phyloP scores from a whole-genome alignment of 768 basidiomycete genomes.

The Astraeus odoratus region DNA sequence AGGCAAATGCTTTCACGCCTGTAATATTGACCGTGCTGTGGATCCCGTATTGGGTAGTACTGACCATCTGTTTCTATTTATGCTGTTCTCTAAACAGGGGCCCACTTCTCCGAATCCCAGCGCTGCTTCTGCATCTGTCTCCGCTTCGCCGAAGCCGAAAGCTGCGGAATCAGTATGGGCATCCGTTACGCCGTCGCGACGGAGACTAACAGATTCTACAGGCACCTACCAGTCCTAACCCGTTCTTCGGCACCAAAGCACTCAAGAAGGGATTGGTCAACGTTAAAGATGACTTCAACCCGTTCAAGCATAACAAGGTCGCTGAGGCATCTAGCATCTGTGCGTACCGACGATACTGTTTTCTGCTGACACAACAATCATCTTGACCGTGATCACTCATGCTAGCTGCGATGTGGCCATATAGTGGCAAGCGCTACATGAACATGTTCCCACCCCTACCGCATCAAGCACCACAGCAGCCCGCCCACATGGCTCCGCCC shows the following conservation, averaged over 20 bases:
- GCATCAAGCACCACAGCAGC: constrained; percentile 56
- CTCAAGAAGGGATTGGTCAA: constrained; percentile 76
- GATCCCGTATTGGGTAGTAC: constrained; percentile 5
- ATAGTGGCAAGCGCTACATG: constrained; percentile 81
- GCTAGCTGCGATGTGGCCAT: constrained; percentile 79
- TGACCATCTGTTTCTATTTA: constrained; percentile 11
- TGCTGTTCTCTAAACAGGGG: constrained; percentile 28
- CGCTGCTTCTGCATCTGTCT: constrained; percentile 36
- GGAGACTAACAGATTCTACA: constrained; percentile 15
- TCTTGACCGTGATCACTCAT: constrained; percentile 6
- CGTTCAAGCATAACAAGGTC: constrained; percentile 85
- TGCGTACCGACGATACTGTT: constrained; percentile 45
- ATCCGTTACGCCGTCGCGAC: neutral
- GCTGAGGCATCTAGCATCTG: constrained; percentile 66
- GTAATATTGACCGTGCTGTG: constrained; percentile 29
- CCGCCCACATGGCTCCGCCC: constrained; percentile 59
- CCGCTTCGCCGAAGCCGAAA: constrained; percentile 59
- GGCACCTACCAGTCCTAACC: constrained; percentile 56
- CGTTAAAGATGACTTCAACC: constrained; percentile 96
- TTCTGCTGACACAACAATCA: too few relatives aligned
- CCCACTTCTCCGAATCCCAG: constrained; percentile 41
- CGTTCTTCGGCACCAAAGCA: constrained; percentile 81
- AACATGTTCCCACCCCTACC: constrained; percentile 64
- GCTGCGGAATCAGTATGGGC: constrained; percentile 42
- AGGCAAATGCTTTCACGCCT: constrained; percentile 71